Conservation (phyloP, 2,329 filamentous ascomycete species). For the Fusarium veterinarium region DNA sequence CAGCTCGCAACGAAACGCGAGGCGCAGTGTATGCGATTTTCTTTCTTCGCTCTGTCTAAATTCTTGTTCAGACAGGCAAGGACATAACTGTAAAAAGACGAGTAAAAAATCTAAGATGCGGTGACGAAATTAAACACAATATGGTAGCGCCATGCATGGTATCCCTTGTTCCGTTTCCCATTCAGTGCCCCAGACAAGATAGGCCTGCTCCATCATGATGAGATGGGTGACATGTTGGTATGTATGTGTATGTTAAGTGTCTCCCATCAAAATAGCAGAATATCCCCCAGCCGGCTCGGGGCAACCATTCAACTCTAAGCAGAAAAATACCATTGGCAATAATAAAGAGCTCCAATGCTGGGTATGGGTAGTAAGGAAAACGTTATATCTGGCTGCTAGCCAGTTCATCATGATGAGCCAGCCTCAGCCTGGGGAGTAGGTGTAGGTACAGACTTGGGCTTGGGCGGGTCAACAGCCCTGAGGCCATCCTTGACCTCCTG, state of each 20-base stretch:
- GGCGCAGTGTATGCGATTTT: background rate
- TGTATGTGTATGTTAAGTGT: background rate
- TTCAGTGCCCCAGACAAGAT: slow-evolving; percentile 16
- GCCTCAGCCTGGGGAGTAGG: slow-evolving; percentile 14
- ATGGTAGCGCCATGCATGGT: slow-evolving; percentile 24
- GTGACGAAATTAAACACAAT: slow-evolving; percentile 31
- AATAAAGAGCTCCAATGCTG: slow-evolving; percentile 15
- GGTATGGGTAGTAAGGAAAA: slow-evolving; percentile 15
- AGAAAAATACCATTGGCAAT: slow-evolving; percentile 19
- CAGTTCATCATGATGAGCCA: slow-evolving; percentile 20
- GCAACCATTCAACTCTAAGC: slow-evolving; percentile 8
- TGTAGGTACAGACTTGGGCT: slow-evolving; percentile 4
- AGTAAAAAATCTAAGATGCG: slow-evolving; percentile 23
- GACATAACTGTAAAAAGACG: background rate
- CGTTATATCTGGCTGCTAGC: slow-evolving; percentile 17
- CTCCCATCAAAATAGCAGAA: slow-evolving; percentile 12
- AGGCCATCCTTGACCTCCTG: slow-evolving; percentile 26
- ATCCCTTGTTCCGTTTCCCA: slow-evolving; percentile 29
- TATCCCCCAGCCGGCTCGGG: slow-evolving; percentile 26
- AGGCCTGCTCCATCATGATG: slow-evolving; percentile 14
- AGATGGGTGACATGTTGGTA: background rate
- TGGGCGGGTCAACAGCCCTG: slow-evolving; percentile 2
- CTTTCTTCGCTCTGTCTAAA: background rate
- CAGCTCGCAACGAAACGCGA: background rate
- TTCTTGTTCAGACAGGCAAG: background rate